Base-by-base conservation (phyloP, 352 stramenopile species). In the Globisporangium orthogonon region DNA sequence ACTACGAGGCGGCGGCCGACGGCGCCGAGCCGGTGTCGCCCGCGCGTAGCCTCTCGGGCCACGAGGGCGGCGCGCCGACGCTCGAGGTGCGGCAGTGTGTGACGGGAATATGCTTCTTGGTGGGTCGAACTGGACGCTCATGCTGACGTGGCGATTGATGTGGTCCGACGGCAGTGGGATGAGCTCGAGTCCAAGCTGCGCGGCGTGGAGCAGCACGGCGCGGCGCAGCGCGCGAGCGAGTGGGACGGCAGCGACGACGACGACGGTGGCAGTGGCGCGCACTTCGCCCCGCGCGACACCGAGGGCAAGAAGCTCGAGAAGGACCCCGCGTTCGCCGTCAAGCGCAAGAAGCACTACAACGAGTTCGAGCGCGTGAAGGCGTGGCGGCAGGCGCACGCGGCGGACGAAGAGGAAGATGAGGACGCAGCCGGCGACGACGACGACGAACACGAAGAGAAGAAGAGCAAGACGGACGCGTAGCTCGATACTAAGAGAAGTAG, bases 321-420 rank as follows among this genome's bases (percentile, higher is more conserved):
- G 54, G 77, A 89, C 50, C 77, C 77, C 0, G 60, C 76, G 48
- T 93, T 93, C 57, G 63, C 69, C 0, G 70, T 82, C 43, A 89
- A 91, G 66, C 80, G 83, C 55, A 93, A 93, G 58, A 60, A 54
- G 56, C 83, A 93, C 68, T 93, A 93, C 75, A 93, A 93, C 52
- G 83, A 93, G 56, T 91, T 88, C 55, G 71, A 91, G 56, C 49
- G 68, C 28, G 66, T 91, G 62, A 83, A 84, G 28, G 70, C 73
- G 48, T 91, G 81, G 81, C 75, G 78, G 28, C 71, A 85, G 68
- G 53, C 73, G 50, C 80, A 92, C 57, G 52, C 58, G 39, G 28
- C 33, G 2, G 56, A 43, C 5, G 39, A 56, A 2, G 56, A 62
- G 0, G 30, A 58, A 0, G 54, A 57, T 0, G 58, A 63, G 15